These are phyloP conservation scores for Ceratobasidium sp. DNA, from an alignment of 1,284 basidiomycete species.

Conservation along the genomic window DNA sequence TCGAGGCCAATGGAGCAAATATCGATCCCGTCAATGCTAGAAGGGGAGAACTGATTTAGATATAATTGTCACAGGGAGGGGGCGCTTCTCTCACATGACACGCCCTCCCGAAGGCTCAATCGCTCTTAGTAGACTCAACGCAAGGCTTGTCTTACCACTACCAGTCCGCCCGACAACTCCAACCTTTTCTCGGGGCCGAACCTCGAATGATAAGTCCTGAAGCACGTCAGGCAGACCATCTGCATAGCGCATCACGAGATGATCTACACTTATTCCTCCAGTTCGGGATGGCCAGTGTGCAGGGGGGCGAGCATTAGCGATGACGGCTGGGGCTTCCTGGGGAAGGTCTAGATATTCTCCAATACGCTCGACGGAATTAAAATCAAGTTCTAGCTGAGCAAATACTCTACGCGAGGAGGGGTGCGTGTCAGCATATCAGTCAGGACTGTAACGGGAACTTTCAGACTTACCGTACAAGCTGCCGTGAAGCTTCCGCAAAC, in stretches of 20 bases:
- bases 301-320: slow-evolving; percentile 69
- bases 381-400: slow-evolving; percentile 75
- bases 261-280: slow-evolving; percentile 64
- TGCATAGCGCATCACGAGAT: slow-evolving; percentile 80
- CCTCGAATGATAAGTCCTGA: slow-evolving; percentile 74
- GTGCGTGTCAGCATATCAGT: not conserved
- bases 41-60: not conserved
- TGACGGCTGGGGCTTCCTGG: slow-evolving; percentile 81
- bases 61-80: not conserved
- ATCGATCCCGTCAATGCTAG: slow-evolving; percentile 79
- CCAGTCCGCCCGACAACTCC: slow-evolving; percentile 65
- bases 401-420: slow-evolving; percentile 48
- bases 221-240: slow-evolving; percentile 80
- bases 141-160: slow-evolving; percentile 78
- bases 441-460: not conserved
- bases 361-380: slow-evolving; percentile 83
- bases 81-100: slow-evolving; percentile 69
- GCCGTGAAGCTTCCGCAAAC: slow-evolving; percentile 76
- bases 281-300: slow-evolving; percentile 82
- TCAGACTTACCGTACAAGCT: slow-evolving; percentile 61
- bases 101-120: slow-evolving; percentile 79
- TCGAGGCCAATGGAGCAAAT: slow-evolving; percentile 86
- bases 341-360: slow-evolving; percentile 83
- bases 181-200: slow-evolving; percentile 82
- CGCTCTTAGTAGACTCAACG: slow-evolving; percentile 82